Conservation (phyloP, 495 filamentous ascomycete genomes). For the Aspergillus funiculosus region DNA sequence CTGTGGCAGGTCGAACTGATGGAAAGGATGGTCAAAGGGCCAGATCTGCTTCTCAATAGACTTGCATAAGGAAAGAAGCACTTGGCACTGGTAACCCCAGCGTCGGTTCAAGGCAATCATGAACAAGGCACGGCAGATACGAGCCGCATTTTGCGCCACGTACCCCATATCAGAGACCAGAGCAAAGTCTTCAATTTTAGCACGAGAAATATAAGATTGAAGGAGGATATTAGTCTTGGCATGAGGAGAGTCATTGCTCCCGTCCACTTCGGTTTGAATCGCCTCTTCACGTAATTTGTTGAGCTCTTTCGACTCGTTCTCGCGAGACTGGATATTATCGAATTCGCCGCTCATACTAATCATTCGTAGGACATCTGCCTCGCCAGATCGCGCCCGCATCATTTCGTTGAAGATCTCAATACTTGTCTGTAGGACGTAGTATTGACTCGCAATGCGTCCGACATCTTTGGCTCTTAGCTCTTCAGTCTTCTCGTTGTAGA, state of each 20-base stretch:
- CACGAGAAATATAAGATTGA: slow-evolving; percentile 90
- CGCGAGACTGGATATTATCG: slow-evolving; percentile 88
- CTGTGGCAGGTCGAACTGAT: slow-evolving; percentile 87
- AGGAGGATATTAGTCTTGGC: slow-evolving; percentile 93
- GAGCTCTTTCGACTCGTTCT: slow-evolving; percentile 79
- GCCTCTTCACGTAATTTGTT: slow-evolving; percentile 56
- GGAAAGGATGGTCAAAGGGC: slow-evolving; percentile 90
- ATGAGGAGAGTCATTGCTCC: slow-evolving; percentile 70
- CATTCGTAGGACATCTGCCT: slow-evolving; percentile 89
- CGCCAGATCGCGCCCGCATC: slow-evolving; percentile 75
- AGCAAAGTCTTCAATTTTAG: slow-evolving; percentile 84
- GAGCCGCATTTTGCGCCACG: slow-evolving; percentile 88
- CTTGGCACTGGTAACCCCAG: slow-evolving; percentile 91
- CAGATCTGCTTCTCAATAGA: slow-evolving; percentile 94
- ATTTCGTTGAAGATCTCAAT: slow-evolving; percentile 91
- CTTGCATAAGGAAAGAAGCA: slow-evolving; percentile 84
- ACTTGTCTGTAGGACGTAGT: slow-evolving; percentile 86
- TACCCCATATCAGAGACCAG: slow-evolving; percentile 87
- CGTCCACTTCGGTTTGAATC: slow-evolving; percentile 65
- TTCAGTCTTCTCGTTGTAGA: slow-evolving; percentile 90
- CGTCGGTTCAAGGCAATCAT: slow-evolving; percentile 92
- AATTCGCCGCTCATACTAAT: slow-evolving; percentile 96
- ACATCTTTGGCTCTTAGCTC: slow-evolving; percentile 89
- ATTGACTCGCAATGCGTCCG: slow-evolving; percentile 94
- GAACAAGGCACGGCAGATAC: slow-evolving; percentile 92